Evolutionary conservation across 345 rosid species (phyloP).

Genomic region (Leavenworthia alabamica): DNA sequence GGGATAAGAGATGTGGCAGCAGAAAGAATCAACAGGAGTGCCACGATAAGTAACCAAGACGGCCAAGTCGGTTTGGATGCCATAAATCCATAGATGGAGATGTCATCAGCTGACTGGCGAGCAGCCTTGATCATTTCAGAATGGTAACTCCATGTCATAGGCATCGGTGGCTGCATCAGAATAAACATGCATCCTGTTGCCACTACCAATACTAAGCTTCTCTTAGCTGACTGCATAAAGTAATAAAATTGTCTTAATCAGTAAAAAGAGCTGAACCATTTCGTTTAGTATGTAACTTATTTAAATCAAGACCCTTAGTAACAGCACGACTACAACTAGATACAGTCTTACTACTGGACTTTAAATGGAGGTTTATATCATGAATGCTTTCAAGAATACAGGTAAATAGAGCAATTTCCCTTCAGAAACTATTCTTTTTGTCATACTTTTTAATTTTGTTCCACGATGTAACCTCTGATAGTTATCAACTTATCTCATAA

Average conservation of each 20-base stretch:
- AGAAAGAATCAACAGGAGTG: constrained; percentile 79
- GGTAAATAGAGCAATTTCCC: too few species aligned
- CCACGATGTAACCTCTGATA: constrained; percentile 4
- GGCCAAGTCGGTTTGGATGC: constrained; percentile 99
- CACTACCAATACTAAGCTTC: constrained; percentile 79
- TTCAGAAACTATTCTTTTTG: too few species aligned
- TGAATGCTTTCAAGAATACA: constrained; percentile 9
- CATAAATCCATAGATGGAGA: constrained; percentile 90
- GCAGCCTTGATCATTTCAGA: constrained; percentile 82
- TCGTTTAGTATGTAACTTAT: background rate
- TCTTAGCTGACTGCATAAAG: constrained; percentile 78
- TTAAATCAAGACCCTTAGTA: background rate
- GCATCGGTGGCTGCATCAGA: constrained; percentile 93
- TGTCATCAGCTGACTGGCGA: constrained; percentile 89
- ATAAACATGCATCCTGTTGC: constrained; percentile 86
- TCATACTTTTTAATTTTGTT: background rate
- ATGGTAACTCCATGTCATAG: constrained; percentile 71
- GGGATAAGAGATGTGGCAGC: constrained; percentile 85
- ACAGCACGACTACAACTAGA: constrained; percentile 6
- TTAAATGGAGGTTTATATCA: background rate
- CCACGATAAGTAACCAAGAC: constrained; percentile 83
- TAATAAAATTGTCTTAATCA: constrained; percentile 4
- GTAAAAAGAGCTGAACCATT: constrained; percentile 7
- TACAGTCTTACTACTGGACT: background rate
- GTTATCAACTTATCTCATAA: constrained; percentile 8